Percentiles rank a stretch among this genome's conserved stretches.
phyloP scores from a whole-genome alignment of 2,329 filamentous ascomycete genomes.

The Fusarium euwallaceae region DNA sequence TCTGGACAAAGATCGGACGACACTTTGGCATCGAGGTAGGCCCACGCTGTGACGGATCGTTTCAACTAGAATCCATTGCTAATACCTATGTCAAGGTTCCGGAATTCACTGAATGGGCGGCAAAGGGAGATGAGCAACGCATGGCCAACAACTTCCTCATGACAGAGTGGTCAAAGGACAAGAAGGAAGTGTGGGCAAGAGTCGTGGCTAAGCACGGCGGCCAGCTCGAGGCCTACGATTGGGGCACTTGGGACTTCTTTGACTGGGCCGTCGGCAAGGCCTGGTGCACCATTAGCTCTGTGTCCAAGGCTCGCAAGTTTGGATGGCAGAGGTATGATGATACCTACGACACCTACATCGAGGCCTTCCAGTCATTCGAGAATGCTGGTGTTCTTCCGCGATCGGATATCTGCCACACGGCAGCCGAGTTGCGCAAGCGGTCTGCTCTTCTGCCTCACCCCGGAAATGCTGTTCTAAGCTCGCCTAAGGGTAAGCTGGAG shows the following conservation, averaged over 20 bases:
- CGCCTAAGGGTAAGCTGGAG: background rate
- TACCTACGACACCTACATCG: constrained; percentile 32
- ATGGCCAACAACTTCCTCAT: constrained; percentile 35
- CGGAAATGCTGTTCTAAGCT: constrained; percentile 11
- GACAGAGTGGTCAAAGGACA: constrained; percentile 35
- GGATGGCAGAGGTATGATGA: constrained; percentile 36
- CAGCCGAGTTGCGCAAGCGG: background rate
- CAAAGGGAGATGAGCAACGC: constrained; percentile 23
- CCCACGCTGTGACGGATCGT: background rate
- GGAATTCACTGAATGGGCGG: constrained; percentile 24
- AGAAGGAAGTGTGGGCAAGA: constrained; percentile 30
- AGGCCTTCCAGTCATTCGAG: constrained; percentile 35
- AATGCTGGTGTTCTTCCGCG: constrained; percentile 31
- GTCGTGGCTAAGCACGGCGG: constrained; percentile 34
- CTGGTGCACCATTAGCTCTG: constrained; percentile 28
- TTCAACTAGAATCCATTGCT: background rate
- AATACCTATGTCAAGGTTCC: constrained; percentile 9
- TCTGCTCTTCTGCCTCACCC: constrained; percentile 18
- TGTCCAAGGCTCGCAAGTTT: constrained; percentile 35
- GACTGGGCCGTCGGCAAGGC: constrained; percentile 38
- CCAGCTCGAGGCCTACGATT: constrained; percentile 26
- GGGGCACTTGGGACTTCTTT: constrained; percentile 39
- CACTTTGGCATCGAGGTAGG: constrained; percentile 25
- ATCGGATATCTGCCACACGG: background rate
- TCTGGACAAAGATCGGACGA: constrained; percentile 5